Base-by-base conservation (phyloP, 805 yeast genomes). In the Maudiozyma bulderi region DNA sequence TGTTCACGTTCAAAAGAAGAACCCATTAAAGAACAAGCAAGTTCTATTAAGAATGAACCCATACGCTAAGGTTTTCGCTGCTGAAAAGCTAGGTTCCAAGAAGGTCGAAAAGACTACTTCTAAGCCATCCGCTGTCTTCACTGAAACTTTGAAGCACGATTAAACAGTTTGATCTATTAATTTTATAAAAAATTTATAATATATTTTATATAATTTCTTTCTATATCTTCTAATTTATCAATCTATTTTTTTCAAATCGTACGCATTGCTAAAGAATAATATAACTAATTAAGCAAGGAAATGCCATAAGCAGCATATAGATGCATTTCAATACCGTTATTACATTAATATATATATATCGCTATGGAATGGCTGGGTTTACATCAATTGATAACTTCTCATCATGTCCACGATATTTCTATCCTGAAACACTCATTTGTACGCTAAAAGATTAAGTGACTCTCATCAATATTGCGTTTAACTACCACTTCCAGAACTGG, bases 21-120 rank as follows among this genome's bases (percentile, higher is more conserved):
- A 87, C 90, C 95, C 96, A 76, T 84, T 89, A 73, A 91, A 88
- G 93, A 93, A 93, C 97, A 90, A 88, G 84, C 95, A 88, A 80
- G 91, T 90, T 69, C 77, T 89, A 73, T 83, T 89, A 75, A 88
- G 97, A 82, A 85, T 93, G 75, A 93, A 93, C 96, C 99, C 99
- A 64, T 93, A 93, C 84, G 98, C 99, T 68, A 88, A 87, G 85
- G 95, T 91, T 66, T 91, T 82, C 78, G 70, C 95, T 67, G 89
- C 85, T 74, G 82, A 88, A 80, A 87, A 87, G 77, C 77, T 84
- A 64, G 96, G 95, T 69, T 82, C 90, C 62, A 75, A 74, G 71
- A 86, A 86, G 82, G 84, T 73, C 71, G 82, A 75, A 62, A 73
- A 75, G 73, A 54, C 80, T 61, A 76, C 77, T 65, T 74, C 73